These are phyloP conservation scores for Clavispora vitiphila DNA, from an alignment of 805 yeast species.

Conservation along the genomic window DNA sequence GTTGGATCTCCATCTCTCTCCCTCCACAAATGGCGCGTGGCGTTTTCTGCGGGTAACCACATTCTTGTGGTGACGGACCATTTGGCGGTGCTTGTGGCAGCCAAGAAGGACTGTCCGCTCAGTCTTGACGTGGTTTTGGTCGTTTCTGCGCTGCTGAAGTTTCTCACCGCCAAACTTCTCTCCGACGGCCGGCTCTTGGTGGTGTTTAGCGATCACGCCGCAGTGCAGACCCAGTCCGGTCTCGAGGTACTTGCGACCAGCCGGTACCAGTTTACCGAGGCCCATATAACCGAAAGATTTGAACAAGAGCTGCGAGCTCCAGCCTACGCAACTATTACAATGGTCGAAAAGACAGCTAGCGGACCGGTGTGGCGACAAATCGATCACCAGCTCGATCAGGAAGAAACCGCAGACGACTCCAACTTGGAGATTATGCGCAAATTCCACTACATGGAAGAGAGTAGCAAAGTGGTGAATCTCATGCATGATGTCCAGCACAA, in stretches of 20 bases:
- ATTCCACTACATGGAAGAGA: constrained; percentile 9
- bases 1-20: background rate
- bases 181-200: constrained; percentile 2
- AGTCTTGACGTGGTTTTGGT: constrained; percentile 1
- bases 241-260: constrained; percentile 8
- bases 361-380: constrained; percentile 11
- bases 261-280: constrained; percentile 3
- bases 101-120: background rate
- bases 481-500: constrained; percentile 10
- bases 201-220: constrained; percentile 12
- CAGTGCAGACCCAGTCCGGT: constrained; percentile 4
- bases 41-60: constrained; percentile 2
- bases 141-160: constrained; percentile 4
- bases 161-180: constrained; percentile 6
- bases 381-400: background rate
- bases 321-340: background rate
- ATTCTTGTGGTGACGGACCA: constrained; percentile 9
- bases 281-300: background rate
- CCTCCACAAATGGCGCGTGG: constrained; percentile 4
- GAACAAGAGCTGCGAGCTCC: background rate
- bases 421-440: constrained; percentile 6
- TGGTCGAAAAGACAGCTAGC: constrained; percentile 8
- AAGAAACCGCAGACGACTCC: constrained; percentile 4
- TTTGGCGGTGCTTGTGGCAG: constrained; percentile 5
- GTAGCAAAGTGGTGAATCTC: constrained; percentile 8